Evolutionary conservation across 2,329 filamentous ascomycete genomes (phyloP), one percentile per base, ranked within the genome.

Genomic region (Aureobasidium sp.): DNA sequence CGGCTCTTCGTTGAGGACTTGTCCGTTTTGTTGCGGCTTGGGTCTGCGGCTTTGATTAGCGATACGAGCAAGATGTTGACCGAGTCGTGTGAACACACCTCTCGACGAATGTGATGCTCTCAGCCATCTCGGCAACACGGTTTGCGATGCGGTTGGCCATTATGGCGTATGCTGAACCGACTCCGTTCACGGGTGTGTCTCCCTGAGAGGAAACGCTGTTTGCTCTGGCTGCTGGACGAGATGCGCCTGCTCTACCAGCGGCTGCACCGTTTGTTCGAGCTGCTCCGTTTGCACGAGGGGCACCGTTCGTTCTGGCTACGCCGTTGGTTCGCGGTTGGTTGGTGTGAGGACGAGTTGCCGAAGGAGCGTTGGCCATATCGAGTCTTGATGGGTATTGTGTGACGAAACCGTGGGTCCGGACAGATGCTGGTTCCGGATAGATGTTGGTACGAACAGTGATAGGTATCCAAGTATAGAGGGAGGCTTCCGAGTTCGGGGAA

Each of bases 61-160:
- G 19, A 46, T 3, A 7, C 37, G 35, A 23, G 33, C 11, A 11
- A 7, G 27, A 35, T 43, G 15, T 11, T 19, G 23, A 15, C 13
- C 13, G n/a, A 50, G 23, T 61, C 33, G 42, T 45, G 31, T 42
- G 60, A 43, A 61, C 37, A 35, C 15, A 55, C 71, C 75, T 74
- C 68, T 79, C 77, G 46, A 78, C 75, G 63, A 80, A 78, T 17
- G 77, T 79, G 65, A 78, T 77, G 69, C 77, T 79, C 69, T 80
- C 78, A 8, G 78, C 78, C 76, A 80, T 78, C 65, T 80, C 78
- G 6, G 76, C 78, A 13, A 80, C 77, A 47, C 78, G 72, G 67
- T 79, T 80, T 45, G 77, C 76, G 63, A 80, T 78, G 43, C 78
- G 66, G 46, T 72, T 74, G 9, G 76, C 77, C 77, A 80, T 79